Evolutionary conservation across 306 rosid genomes (phyloP), one percentile per base, ranked within the genome.

Genomic region (Arachis stenosperma): DNA sequence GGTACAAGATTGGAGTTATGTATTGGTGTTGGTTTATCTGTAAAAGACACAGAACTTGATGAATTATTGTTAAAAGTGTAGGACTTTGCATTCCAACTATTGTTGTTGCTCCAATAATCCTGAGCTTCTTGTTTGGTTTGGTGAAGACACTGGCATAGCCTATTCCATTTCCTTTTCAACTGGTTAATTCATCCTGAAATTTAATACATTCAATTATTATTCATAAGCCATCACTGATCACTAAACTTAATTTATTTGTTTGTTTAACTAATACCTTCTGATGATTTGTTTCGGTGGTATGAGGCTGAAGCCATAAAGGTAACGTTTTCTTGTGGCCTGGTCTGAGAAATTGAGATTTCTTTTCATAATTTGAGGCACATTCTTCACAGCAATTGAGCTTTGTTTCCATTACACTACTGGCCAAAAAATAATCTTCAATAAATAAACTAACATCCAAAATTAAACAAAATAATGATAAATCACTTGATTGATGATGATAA

Each of bases 271-370:
- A 22, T 75, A 91, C 97, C 96, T 87, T 89, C 33, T 78, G 86
- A 54, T 65, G 73, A 9, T 47, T 9, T 70, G 81, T 67, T 71
- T 87, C 78, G 8, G 78, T 73, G 74, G 77, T 82, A 77, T 82
- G 90, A 61, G 90, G 87, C 78, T 85, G 96, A 75, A 92, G 90
- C 98, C 96, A 92, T 69, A 88, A 71, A 52, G 96, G 96, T 81
- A 92, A 61, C 39, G 55, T 80, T 72, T 88, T 90, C 55, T 84
- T 84, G 61, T 80, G 87, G 75, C 78, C 74, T 43, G 93, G 71
- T 62, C 68, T 82, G 59, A 85, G 66, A 78, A 79, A 44, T 8
- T 89, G 90, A 67, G 88, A 83, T 79, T 90, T 93, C 65, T 90
- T 88, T 48, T 86, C 92, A 60, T 74, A 88, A 70, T 82, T 76